Base-by-base conservation (phyloP, 2,329 filamentous ascomycete species). In the Arachnopeziza araneosa region DNA sequence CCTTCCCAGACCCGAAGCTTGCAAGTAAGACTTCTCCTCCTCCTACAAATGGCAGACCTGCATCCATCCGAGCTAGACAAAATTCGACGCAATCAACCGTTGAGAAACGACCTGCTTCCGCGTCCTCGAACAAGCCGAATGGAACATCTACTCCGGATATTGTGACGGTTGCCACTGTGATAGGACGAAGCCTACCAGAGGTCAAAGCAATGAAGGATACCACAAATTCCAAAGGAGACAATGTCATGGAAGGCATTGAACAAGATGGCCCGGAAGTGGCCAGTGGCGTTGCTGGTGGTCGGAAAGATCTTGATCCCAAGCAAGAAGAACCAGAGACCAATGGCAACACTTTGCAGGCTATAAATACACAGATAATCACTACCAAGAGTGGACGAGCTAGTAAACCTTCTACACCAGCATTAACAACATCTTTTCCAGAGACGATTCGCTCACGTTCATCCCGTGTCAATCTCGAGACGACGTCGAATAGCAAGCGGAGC, bases 61-160 rank as follows among this genome's bases (percentile, higher is more conserved):
- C 83, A 55, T 86, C 87, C 5, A 85, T 88, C 6, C 85, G 91
- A 66, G 84, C 85, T 48, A 86, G 91, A 69, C 90, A 92, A 71
- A 93, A 89, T 69, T 90, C 89, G 19, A 82, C 84, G 58, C 83
- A 85, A 60, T 81, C 83, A n/a, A 77, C 75, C 56, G 76, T 77
- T 36, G 85, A 90, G 61, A 80, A 79, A 62, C 78, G 83, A 44
- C 83, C 86, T 1, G 75, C 81, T 5, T 85, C 87, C 1, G 83
- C 84, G 1, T 78, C 83, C 12, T 83, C 86, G 2, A 86, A 78
- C 65, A 88, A 85, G 65, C 75, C 80, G 19, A 89, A 85, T 69
- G 83, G 81, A 59, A 63, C 69, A 56, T 68, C 65, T 32, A 71
- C 70, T 60, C 68, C 72, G 50, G 71, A 74, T 56, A 58, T 72